These are phyloP conservation scores for Chalciporus piperatoides DNA, from an alignment of 1,284 basidiomycete species.

Conservation along the genomic window DNA sequence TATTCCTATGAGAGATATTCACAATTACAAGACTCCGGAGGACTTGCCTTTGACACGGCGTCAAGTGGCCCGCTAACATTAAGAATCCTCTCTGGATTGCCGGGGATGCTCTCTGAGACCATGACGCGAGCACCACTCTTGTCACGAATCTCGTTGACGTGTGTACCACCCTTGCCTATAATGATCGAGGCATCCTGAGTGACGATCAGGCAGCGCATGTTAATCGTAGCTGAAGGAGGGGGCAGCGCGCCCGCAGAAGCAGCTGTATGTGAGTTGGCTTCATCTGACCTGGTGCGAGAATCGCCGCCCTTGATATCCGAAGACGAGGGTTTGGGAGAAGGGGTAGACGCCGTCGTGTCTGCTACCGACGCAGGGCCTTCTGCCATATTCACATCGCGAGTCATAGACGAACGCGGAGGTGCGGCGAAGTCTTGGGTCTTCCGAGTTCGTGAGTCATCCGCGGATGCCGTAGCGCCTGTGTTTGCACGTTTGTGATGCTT, in stretches of 20 bases:
- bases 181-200: constrained; percentile 99
- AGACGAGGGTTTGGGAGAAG: constrained; percentile 43
- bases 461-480: constrained; percentile 57
- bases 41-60: constrained; percentile 90
- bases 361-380: constrained; percentile 45
- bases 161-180: constrained; percentile 94
- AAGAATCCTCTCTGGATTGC: constrained; percentile 97
- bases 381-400: constrained; percentile 60
- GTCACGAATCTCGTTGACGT: constrained; percentile 98
- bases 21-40: constrained; percentile 6
- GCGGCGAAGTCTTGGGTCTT: constrained; percentile 39
- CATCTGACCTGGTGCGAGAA: constrained; percentile 34
- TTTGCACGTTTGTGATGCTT: constrained; percentile 80
- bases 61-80: constrained; percentile 98
- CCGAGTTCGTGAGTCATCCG: constrained; percentile 53
- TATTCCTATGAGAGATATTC: constrained; percentile 5
- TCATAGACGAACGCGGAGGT: constrained; percentile 42
- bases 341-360: constrained; percentile 56
- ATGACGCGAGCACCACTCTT: constrained; percentile 94
- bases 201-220: constrained; percentile 95
- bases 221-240: constrained; percentile 70
- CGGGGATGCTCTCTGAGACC: constrained; percentile 94
- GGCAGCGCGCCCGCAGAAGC: constrained; percentile 43
- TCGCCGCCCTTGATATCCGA: constrained; percentile 39
- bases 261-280: constrained; percentile 34